Evolutionary conservation across 768 basidiomycete species (phyloP).

Genomic region (Termitomyces sp.): DNA sequence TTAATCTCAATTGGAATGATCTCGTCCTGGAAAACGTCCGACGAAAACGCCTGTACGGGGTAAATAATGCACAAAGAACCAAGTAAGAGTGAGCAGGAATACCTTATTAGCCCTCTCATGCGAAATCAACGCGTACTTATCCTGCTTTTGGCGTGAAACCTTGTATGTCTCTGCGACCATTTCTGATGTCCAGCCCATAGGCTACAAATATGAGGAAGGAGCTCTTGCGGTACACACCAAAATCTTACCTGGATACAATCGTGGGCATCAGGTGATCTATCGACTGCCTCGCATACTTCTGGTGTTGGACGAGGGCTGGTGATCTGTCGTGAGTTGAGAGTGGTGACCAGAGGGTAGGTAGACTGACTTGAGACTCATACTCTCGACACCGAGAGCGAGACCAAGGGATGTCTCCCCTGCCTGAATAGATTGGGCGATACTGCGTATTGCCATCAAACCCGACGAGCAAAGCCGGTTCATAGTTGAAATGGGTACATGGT

Average conservation of each 20-base stretch:
- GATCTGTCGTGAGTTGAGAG: background rate
- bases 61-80: background rate
- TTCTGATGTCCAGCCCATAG: constrained; percentile 96
- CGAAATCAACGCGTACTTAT: constrained; percentile 85
- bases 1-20: constrained; percentile 83
- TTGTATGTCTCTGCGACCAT: constrained; percentile 81
- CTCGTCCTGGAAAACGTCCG: constrained; percentile 79
- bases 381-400: constrained; percentile 79
- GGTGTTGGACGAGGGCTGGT: constrained; percentile 73
- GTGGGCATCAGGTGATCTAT: constrained; percentile 57
- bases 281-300: constrained; percentile 54
- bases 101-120: constrained; percentile 78
- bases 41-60: constrained; percentile 49
- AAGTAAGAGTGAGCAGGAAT: constrained; percentile 3
- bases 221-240: background rate
- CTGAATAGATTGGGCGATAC: constrained; percentile 84
- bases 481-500: constrained; percentile 81
- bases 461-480: constrained; percentile 95
- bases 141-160: constrained; percentile 79
- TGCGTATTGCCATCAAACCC: constrained; percentile 90
- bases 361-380: constrained; percentile 74
- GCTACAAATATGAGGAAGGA: constrained; percentile 34
- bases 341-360: background rate
- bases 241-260: constrained; percentile 69
- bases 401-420: constrained; percentile 84